phyloP scores from a whole-genome alignment of 257 asterid genomes.

The Nicotiana attenuata region DNA sequence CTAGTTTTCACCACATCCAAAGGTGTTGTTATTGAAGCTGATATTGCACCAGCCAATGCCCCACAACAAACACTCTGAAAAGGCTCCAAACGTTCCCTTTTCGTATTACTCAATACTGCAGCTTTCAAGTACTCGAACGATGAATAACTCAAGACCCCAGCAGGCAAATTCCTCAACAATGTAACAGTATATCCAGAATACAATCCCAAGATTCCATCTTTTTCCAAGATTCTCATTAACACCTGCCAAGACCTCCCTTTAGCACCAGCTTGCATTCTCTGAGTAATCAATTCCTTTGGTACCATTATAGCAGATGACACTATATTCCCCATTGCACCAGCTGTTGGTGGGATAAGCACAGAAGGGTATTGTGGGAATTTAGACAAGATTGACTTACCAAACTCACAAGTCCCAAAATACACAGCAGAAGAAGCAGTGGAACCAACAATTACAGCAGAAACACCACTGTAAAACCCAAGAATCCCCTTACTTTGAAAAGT shows the following conservation, averaged over 20 bases:
- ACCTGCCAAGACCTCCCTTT: conserved; percentile 96
- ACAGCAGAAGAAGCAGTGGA: conserved; percentile 96
- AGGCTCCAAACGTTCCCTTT: conserved; percentile 59
- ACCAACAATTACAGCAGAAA: conserved; percentile 91
- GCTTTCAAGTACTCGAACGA: conserved; percentile 92
- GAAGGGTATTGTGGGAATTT: conserved; percentile 50
- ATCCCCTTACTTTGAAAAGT: conserved; percentile 72
- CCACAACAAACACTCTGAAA: conserved; percentile 88
- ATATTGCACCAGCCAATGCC: conserved; percentile 94
- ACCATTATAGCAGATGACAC: conserved; percentile 96
- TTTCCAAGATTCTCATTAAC: conserved; percentile 65
- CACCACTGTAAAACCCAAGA: conserved; percentile 85
- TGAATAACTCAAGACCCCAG: conserved; percentile 92
- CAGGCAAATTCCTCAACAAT: conserved; percentile 84
- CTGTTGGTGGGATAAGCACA: conserved; percentile 86
- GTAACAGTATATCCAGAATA: conserved; percentile 96
- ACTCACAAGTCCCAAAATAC: conserved; percentile 95
- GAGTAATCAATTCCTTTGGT: conserved; percentile 89
- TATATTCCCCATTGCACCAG: conserved; percentile 98
- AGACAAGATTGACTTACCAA: conserved; percentile 81
- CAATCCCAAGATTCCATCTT: conserved; percentile 83
- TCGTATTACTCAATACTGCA: conserved; percentile 55
- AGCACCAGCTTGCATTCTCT: conserved; percentile 96
- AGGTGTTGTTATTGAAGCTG: conserved; percentile 90
- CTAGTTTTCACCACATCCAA: conserved; percentile 95